These are phyloP conservation scores for Podila clonocystis DNA, from an alignment of 192 early-diverging fungal genomes.

Conservation along the genomic window DNA sequence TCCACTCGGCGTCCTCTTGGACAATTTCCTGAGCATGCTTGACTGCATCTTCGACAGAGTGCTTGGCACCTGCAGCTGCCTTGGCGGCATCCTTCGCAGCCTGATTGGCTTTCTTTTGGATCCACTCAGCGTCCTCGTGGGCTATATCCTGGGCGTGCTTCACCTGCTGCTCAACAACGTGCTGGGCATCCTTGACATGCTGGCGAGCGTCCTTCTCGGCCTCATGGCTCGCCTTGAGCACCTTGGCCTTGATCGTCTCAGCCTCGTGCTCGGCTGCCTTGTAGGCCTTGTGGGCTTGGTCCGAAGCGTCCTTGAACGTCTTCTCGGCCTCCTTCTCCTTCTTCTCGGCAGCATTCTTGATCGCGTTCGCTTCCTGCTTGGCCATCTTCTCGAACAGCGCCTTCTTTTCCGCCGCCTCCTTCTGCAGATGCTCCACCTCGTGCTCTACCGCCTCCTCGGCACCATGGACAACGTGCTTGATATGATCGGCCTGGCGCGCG, in stretches of 20 bases:
- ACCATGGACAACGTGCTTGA: slow-evolving; percentile 3
- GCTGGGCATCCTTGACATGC: slow-evolving; percentile 4
- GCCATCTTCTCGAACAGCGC: slow-evolving; percentile 2
- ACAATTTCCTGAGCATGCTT: not conserved
- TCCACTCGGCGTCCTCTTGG: slow-evolving; percentile 12
- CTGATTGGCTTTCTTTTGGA: not conserved
- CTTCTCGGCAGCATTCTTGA: not conserved
- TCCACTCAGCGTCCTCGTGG: slow-evolving; percentile 2
- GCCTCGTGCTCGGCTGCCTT: slow-evolving; percentile 17
- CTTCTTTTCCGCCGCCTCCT: slow-evolving; percentile 13
- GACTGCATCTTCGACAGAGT: not conserved
- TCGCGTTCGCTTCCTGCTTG: slow-evolving; percentile 4
- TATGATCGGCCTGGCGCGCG: slow-evolving; percentile 10
- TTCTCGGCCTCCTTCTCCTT: slow-evolving; percentile 22
- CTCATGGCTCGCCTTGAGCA: not conserved
- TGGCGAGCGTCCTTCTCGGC: slow-evolving; percentile 1
- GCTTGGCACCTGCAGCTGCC: not conserved
- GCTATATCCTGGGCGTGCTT: not conserved
- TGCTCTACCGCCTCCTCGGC: slow-evolving; percentile 20
- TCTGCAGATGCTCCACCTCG: slow-evolving; percentile 11
- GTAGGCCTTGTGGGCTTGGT: slow-evolving; percentile 17
- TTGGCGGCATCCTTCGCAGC: slow-evolving; percentile 10
- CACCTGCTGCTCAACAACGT: slow-evolving; percentile 3
- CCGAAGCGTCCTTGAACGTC: slow-evolving; percentile 6
- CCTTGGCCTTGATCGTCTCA: slow-evolving; percentile 20